Conservation (phyloP, 257 asterid species). For the Asclepias syriaca region DNA sequence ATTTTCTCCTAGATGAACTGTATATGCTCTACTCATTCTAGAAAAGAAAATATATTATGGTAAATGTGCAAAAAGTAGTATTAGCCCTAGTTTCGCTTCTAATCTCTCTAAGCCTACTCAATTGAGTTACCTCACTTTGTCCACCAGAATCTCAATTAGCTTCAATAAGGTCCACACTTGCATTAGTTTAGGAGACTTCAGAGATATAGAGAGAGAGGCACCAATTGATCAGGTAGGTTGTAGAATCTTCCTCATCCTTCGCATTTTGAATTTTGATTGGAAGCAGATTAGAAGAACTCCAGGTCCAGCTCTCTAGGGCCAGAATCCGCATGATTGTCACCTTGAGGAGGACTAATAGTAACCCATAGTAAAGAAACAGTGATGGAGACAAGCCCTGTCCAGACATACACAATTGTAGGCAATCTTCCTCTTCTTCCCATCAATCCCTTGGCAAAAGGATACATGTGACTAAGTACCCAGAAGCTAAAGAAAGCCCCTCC, state of each 20-base stretch:
- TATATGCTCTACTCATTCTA: too few species aligned
- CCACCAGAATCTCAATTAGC: too few species aligned
- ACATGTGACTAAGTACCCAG: slow-evolving; percentile 88
- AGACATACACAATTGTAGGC: slow-evolving; percentile 77
- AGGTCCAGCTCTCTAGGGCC: slow-evolving; percentile 16
- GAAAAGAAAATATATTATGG: too few species aligned
- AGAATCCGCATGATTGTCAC: neutral
- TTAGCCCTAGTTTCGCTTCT: too few species aligned
- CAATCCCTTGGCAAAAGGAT: slow-evolving; percentile 80
- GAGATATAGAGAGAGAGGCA: neutral
- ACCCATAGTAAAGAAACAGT: slow-evolving; percentile 81
- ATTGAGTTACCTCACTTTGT: too few species aligned
- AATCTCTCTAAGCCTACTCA: too few species aligned
- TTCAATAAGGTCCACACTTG: neutral
- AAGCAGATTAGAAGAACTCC: slow-evolving; percentile 13
- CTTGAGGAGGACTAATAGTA: slow-evolving; percentile 47
- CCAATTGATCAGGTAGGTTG: neutral
- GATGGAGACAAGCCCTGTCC: slow-evolving; percentile 78
- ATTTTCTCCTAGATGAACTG: too few species aligned
- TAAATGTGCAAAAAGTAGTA: too few species aligned
- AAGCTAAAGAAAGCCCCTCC: slow-evolving; percentile 89
- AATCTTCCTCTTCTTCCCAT: slow-evolving; percentile 89
- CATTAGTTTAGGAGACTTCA: neutral
- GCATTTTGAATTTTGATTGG: neutral
- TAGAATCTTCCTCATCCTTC: neutral